A percentile compares a stretch with the other conserved stretches of the same genome.
Evolutionary conservation across 345 rosid species (phyloP).

Genomic region (Litchi chinensis): DNA sequence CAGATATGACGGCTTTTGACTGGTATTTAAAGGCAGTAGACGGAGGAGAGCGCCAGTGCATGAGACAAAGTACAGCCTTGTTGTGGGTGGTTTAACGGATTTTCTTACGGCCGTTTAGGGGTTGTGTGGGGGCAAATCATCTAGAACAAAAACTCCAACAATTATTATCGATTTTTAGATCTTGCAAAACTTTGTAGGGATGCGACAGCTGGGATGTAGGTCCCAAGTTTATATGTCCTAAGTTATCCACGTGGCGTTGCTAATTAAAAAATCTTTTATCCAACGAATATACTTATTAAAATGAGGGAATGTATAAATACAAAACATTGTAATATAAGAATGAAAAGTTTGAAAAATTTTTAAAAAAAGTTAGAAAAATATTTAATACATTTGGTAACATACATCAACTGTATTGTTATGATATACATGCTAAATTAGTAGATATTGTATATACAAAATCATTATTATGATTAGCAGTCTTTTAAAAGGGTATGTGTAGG

Average conservation of each 20-base stretch:
- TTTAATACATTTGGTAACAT: too few species aligned
- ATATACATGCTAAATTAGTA: too few species aligned
- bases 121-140: background rate
- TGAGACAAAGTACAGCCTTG: conserved; percentile 26
- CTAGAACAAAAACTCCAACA: background rate
- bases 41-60: conserved; percentile 22
- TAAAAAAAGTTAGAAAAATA: too few species aligned
- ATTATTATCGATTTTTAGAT: background rate
- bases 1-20: conserved; percentile 13
- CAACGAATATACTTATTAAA: too few species aligned
- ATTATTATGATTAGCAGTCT: too few species aligned
- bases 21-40: conserved; percentile 11
- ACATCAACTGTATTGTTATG: too few species aligned
- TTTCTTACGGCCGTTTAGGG: conserved; percentile 24
- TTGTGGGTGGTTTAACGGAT: conserved; percentile 20
- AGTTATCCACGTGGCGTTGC: background rate
- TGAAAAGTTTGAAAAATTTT: too few species aligned
- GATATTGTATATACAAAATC: too few species aligned
- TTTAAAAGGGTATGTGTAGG: too few species aligned
- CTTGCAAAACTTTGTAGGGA: background rate
- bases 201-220: background rate
- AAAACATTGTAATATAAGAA: too few species aligned
- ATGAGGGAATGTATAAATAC: too few species aligned
- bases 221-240: background rate
- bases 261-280: too few species aligned